Evolutionary conservation across 2,329 filamentous ascomycete genomes (phyloP), one percentile per base, ranked within the genome.

Genomic region (Aureobasidium sp.): DNA sequence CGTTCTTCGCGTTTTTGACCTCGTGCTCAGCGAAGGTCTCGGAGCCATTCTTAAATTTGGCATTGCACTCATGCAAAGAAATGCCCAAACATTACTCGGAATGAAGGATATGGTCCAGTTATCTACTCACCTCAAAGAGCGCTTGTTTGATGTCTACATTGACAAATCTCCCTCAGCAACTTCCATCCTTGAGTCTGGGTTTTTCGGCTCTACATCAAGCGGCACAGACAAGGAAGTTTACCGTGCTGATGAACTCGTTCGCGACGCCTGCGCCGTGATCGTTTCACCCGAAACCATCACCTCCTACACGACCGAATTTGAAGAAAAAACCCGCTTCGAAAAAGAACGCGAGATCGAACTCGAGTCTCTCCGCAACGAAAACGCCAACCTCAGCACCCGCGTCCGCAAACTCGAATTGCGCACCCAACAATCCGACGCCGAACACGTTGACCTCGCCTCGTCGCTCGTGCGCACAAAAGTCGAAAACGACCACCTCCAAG

Each of bases 61-160:
- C 50, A 85, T 97, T 59, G 89, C 93, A 3, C 78, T 98, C 48
- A 97, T 98, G 89, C 88, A 93, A 63, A 95, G 95, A 72, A 98
- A 98, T 66, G 80, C 86, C 0, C 71, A 84, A 19, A 78, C 84
- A 0, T 73, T 98, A 5, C 77, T 97, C 32, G 80, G 71, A 19
- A 91, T 97, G 79, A 86, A 86, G 37, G 93, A 97, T 64, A 97
- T 98, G 90, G 78, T 84, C 44, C 82, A 87, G 37, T 77, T 98
- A 44, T 95, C 90, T 0, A 86, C 80, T 3, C 96, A 94, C 71
- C 76, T 98, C 22, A 95, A 96, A 67, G 93, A 98, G 68, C 87
- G 86, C 60, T 66, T 98, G 0, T 98, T 98, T 59, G 93, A 98
- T 64, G 90, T 90, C 34, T 98, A 98, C 69, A 96, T 98, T 58